A percentile compares a stretch with the other conserved stretches of the same genome.
These are phyloP conservation scores for Cotoneaster glaucophyllus DNA, from an alignment of 306 rosid species.

Conservation along the genomic window DNA sequence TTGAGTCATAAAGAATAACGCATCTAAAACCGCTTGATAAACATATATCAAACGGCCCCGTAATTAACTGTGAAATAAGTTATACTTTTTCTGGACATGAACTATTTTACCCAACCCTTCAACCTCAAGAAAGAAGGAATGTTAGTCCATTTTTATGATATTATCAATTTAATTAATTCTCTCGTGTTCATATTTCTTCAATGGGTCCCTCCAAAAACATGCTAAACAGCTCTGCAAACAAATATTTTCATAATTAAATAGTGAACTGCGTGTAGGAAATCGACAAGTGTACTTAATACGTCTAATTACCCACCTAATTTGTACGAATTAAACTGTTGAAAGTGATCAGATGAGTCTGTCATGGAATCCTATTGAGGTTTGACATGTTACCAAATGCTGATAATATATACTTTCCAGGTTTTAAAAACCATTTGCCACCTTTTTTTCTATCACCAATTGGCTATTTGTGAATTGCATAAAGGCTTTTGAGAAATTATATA, in stretches of 20 bases:
- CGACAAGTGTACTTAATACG: background rate
- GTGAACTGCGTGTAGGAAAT: background rate
- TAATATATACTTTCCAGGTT: background rate
- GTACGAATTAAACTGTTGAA: background rate
- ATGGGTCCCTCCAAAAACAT: conserved; percentile 3
- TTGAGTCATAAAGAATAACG: background rate
- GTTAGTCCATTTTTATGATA: background rate
- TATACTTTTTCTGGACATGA: background rate
- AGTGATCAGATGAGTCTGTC: background rate
- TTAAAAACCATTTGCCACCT: background rate
- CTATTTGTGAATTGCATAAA: background rate
- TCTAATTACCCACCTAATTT: background rate
- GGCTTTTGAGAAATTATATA: background rate
- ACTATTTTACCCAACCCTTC: background rate
- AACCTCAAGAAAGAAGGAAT: background rate
- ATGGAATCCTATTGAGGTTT: conserved; percentile 11
- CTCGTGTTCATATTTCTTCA: background rate
- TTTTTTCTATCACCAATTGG: background rate
- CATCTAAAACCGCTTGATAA: too few relatives aligned
- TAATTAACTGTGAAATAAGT: background rate
- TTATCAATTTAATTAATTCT: background rate
- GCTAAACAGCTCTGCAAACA: background rate
- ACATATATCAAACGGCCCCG: too few relatives aligned
- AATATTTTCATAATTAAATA: background rate
- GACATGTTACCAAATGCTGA: conserved; percentile 22